A percentile compares a stretch with the other conserved stretches of the same genome.
Evolutionary conservation across 345 rosid genomes (phyloP).

Genomic region (Eucalyptus guilfoylei): DNA sequence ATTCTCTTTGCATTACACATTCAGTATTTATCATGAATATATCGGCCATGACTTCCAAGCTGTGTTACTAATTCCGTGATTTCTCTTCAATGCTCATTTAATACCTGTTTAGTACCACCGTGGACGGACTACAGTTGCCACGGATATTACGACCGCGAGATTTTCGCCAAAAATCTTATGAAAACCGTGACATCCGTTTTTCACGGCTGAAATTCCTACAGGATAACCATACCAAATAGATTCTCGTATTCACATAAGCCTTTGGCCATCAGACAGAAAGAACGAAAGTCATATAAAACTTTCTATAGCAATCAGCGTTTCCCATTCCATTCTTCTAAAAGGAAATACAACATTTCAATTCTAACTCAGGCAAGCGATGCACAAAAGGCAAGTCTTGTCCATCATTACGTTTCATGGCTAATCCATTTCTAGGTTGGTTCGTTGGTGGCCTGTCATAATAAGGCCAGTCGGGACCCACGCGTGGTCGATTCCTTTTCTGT

Average conservation of each 20-base stretch:
- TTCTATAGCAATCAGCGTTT: neutral
- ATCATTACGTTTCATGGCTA: neutral
- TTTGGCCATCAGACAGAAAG: neutral
- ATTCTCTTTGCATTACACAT: neutral
- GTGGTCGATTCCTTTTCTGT: neutral
- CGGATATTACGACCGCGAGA: fast-evolving
- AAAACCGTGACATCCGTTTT: neutral
- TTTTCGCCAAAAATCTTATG: neutral
- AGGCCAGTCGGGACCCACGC: neutral
- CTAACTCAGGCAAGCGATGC: neutral
- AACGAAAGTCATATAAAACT: neutral
- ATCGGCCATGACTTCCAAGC: fast-evolving
- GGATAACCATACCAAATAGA: neutral
- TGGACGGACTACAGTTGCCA: neutral
- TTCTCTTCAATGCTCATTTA: neutral
- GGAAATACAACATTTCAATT: neutral
- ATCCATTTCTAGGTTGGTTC: neutral
- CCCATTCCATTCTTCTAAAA: neutral
- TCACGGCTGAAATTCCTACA: neutral
- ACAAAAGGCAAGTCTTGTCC: neutral
- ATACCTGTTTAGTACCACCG: neutral
- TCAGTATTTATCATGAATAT: neutral
- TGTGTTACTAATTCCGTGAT: neutral
- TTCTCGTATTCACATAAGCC: neutral
- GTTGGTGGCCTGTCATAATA: neutral